Evolutionary conservation across 2,329 filamentous ascomycete genomes (phyloP).

Genomic region (Diaporthe helianthi): DNA sequence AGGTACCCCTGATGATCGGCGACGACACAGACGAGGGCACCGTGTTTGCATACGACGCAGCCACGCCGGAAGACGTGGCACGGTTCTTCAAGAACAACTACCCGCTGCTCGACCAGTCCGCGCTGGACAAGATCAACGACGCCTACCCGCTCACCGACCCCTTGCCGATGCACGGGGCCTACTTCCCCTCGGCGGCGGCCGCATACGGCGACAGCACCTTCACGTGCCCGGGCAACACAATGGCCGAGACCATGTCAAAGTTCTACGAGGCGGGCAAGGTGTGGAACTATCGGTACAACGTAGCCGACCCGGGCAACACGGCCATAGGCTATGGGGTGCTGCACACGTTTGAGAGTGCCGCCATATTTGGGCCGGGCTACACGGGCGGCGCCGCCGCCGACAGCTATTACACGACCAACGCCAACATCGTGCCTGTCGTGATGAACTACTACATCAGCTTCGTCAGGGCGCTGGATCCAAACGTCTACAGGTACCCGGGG

Average conservation of each 20-base stretch:
- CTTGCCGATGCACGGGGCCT: slow-evolving; percentile 49
- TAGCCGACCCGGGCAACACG: slow-evolving; percentile 47
- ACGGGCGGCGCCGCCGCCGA: slow-evolving; percentile 37
- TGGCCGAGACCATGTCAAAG: slow-evolving; percentile 59
- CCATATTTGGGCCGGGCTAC: slow-evolving; percentile 55
- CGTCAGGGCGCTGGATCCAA: slow-evolving; percentile 54
- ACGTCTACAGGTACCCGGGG: slow-evolving; percentile 42
- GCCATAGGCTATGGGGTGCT: slow-evolving; percentile 53
- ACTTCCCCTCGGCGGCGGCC: slow-evolving; percentile 51
- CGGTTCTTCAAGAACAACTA: slow-evolving; percentile 56
- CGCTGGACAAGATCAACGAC: slow-evolving; percentile 46
- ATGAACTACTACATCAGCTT: slow-evolving; percentile 61
- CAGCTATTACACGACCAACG: slow-evolving; percentile 55
- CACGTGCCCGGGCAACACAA: slow-evolving; percentile 51
- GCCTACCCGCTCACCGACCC: slow-evolving; percentile 47
- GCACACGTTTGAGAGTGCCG: slow-evolving; percentile 55
- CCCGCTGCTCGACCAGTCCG: slow-evolving; percentile 47
- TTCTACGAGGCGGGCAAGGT: slow-evolving; percentile 45
- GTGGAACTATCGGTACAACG: slow-evolving; percentile 59
- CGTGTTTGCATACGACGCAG: slow-evolving; percentile 50
- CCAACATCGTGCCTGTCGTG: slow-evolving; percentile 52
- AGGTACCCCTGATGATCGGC: slow-evolving; percentile 60
- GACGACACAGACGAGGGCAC: slow-evolving; percentile 56
- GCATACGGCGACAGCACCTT: slow-evolving; percentile 56
- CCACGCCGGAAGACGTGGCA: slow-evolving; percentile 43